Conservation (phyloP, 768 basidiomycete genomes). For the Suillus occidentalis region DNA sequence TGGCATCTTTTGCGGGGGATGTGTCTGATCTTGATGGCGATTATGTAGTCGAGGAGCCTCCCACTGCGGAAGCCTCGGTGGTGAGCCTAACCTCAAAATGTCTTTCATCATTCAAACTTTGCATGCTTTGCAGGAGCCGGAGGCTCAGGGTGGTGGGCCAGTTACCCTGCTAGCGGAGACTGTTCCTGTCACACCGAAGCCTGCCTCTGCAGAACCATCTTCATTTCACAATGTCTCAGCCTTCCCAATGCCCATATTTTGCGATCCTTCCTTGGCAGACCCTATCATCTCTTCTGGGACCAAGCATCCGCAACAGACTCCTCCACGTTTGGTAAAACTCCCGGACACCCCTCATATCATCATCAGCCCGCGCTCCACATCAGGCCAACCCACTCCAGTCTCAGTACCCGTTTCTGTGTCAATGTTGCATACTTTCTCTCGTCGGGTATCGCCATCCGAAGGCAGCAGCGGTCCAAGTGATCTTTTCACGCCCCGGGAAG, state of each 20-base stretch:
- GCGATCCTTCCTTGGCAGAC: slow-evolving; percentile 41
- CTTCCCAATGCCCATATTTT: slow-evolving; percentile 41
- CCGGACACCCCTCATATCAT: slow-evolving; percentile 22
- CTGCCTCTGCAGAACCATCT: not conserved
- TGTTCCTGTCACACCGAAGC: not conserved
- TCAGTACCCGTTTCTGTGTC: slow-evolving; percentile 19
- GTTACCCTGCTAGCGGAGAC: not conserved
- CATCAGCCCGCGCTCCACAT: slow-evolving; percentile 13
- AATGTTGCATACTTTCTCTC: slow-evolving; percentile 23
- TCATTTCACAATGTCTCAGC: not conserved
- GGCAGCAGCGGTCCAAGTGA: slow-evolving; percentile 23
- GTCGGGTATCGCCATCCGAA: slow-evolving; percentile 5
- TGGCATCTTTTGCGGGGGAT: not conserved
- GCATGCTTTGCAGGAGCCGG: not conserved
- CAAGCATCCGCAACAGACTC: slow-evolving; percentile 3
- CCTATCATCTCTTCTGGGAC: slow-evolving; percentile 23
- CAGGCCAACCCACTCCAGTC: slow-evolving; percentile 13
- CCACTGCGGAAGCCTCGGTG: not conserved
- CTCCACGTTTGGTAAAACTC: slow-evolving; percentile 19
- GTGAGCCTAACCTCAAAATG: not conserved
- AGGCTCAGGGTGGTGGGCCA: not conserved
- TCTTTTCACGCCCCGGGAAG: slow-evolving; percentile 39
- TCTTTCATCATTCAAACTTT: not conserved
- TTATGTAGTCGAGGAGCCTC: slow-evolving; percentile 5
- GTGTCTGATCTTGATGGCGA: slow-evolving; percentile 1